Evolutionary conservation across 1,284 basidiomycete genomes (phyloP).

Genomic region (Ceratobasidium sp.): DNA sequence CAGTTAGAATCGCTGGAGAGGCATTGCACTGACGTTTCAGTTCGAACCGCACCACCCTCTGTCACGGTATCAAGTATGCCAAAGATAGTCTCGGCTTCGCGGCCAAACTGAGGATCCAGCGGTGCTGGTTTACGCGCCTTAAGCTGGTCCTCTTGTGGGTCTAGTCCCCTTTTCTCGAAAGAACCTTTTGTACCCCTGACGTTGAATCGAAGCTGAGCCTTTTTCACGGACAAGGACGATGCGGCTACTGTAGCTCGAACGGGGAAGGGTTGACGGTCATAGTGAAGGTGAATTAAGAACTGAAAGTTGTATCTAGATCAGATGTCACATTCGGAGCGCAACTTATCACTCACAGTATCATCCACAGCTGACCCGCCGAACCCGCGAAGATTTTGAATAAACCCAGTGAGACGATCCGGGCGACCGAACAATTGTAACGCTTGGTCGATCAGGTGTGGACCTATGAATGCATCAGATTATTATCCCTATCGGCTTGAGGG

Average conservation of each 20-base stretch:
- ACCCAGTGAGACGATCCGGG: slow-evolving; percentile 75
- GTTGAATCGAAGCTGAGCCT: slow-evolving; percentile 44
- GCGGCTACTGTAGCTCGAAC: slow-evolving; percentile 36
- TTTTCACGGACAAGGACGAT: slow-evolving; percentile 46
- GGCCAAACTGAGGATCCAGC: slow-evolving; percentile 63
- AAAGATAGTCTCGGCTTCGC: slow-evolving; percentile 71
- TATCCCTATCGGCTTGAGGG: background rate
- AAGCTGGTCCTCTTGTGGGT: slow-evolving; percentile 77
- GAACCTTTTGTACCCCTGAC: slow-evolving; percentile 71
- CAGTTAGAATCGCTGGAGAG: background rate
- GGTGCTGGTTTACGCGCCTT: slow-evolving; percentile 54
- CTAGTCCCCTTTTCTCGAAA: slow-evolving; percentile 81
- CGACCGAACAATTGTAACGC: slow-evolving; percentile 80
- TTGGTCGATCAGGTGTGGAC: slow-evolving; percentile 72
- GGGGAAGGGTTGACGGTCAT: slow-evolving; percentile 36
- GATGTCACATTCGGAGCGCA: background rate
- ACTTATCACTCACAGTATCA: slow-evolving; percentile 66
- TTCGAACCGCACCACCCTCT: slow-evolving; percentile 62
- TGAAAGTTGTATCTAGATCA: background rate
- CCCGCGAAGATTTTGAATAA: slow-evolving; percentile 75
- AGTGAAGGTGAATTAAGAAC: slow-evolving; percentile 16
- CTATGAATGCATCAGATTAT: background rate
- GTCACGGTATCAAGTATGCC: slow-evolving; percentile 70
- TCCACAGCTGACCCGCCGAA: slow-evolving; percentile 71
- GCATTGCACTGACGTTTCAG: slow-evolving; percentile 55